Evolutionary conservation across 1,284 basidiomycete species (phyloP), one percentile per base, ranked within the genome.

Genomic region (Microbotryomycetes sp.): DNA sequence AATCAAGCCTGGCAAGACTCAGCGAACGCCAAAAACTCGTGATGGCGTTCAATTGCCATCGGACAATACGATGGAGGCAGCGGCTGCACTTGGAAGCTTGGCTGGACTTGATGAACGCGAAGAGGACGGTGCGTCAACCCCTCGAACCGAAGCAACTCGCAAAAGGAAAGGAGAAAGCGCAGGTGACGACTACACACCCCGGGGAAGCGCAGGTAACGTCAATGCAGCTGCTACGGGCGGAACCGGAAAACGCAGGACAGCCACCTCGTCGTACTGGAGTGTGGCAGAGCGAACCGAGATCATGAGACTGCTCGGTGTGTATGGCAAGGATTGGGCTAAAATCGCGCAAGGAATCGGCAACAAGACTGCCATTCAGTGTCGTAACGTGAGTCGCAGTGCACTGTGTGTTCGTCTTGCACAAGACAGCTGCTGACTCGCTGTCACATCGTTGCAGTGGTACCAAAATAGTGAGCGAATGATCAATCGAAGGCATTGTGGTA

Each of bases 311-410:
- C 79, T 91, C 16, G 77, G 79, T 16, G 79, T 84, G 64, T 81
- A 89, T 73, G 88, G 88, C 46, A 83, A 84, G 67, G 83, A 91
- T 71, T 88, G 87, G 75, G 83, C 85, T 65, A 80, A 82, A 19
- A 87, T 92, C 52, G 84, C 89, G 1, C 81, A 84, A 4, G 81
- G 82, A 6, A 81, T 92, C 77, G 83, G 83, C 7, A 85, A 83
- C 72, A 92, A 92, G 84, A 89, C 87, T 9, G 83, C 84, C 3
- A 80, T 84, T 7, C 89, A 92, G 79, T 86, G 88, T 53, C 49
- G 57, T 14, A 68, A 68, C 42, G 63, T 68, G 59, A 28, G 60
- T 63, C 23, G 1, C 46, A 32, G n/a, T 32, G 12, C 12, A n/a
- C 12, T 22, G 6, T 26, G n/a, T 22, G 5, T 23, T 9, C 19